Base-by-base conservation (phyloP, 495 filamentous ascomycete species). In the Aspergillus sclerotiicarbonarius region DNA sequence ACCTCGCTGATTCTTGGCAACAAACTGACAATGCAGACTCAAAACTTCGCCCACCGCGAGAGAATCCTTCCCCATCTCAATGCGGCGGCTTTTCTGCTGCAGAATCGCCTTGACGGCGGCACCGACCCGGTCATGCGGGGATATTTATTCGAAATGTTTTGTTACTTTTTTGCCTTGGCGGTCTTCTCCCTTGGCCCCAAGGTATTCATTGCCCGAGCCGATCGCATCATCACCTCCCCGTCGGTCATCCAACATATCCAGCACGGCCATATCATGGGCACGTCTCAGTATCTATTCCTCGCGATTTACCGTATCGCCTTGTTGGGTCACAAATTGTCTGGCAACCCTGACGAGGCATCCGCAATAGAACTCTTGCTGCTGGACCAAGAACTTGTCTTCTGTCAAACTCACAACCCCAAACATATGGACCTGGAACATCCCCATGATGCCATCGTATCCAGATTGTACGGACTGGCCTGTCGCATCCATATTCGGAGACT, bases 31-130 rank as follows among this genome's bases (percentile, higher is more conserved):
- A 16, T 9, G 4, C 18, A 64, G 62, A 54, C 58, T 0, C 64
- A 67, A 30, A 67, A 67, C 31, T 67, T 61, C 48, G 53, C 64
- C 5, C 32, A 56, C 31, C 48, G 21, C 4, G 51, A 61, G 8
- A 52, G 61, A 35, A 29, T 67, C 2, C 37, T 67, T 4, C 64
- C 64, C 1, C 64, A 67, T 57, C 55, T 67, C 35, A 67, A 67
- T 18, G 64, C 61, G 5, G 64, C 64, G 2, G 58, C 62, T 8
- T 53, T 53, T 20, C 55, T 67, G 3, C 51, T 63, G 8, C 44
- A 51, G 25, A 59, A 57, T 10, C 56, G 61, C 4, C n/a, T 61
- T 7, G 50, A 6, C 5, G 19, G 0, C 57, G 47, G 5, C n/a
- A 19, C 0, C 54, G 25, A 62, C 32, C 29, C 56, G 2, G 21